phyloP scores from a whole-genome alignment of 371 early-diverging fungal species.

The Phascolomyces articulosus region DNA sequence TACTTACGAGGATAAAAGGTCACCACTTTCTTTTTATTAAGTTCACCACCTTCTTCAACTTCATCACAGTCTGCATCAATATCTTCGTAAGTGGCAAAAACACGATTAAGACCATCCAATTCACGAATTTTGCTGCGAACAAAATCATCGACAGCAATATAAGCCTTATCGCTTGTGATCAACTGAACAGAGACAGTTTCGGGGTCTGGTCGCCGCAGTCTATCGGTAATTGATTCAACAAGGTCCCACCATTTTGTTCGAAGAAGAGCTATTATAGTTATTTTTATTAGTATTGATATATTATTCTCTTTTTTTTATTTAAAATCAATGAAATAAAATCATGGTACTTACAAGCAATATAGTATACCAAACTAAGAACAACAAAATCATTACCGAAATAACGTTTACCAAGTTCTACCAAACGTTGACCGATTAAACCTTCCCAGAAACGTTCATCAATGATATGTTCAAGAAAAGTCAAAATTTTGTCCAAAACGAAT shows the following conservation, averaged over 20 bases:
- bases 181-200: constrained; percentile 15
- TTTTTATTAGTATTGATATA: neutral
- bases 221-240: constrained; percentile 12
- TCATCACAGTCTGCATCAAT: constrained; percentile 14
- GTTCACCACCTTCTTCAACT: neutral
- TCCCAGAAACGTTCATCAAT: constrained; percentile 39
- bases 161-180: constrained; percentile 20
- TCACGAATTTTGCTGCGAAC: constrained; percentile 19
- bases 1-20: constrained; percentile 35
- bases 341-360: constrained; percentile 29
- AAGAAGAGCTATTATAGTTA: constrained; percentile 29
- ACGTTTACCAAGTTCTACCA: constrained; percentile 31
- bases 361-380: constrained; percentile 30
- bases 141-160: constrained; percentile 22
- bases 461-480: constrained; percentile 32
- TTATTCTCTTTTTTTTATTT: too few species aligned
- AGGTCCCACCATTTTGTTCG: constrained; percentile 30
- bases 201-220: neutral
- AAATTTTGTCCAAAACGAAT: constrained; percentile 8
- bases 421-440: constrained; percentile 28
- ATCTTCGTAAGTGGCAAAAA: constrained; percentile 19
- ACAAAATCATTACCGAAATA: constrained; percentile 47
- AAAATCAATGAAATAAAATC: neutral
- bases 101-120: constrained; percentile 12
- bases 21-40: constrained; percentile 16